Conservation (phyloP, 108 stramenopile genomes). For the Pseudonitzschia delicatissima region DNA sequence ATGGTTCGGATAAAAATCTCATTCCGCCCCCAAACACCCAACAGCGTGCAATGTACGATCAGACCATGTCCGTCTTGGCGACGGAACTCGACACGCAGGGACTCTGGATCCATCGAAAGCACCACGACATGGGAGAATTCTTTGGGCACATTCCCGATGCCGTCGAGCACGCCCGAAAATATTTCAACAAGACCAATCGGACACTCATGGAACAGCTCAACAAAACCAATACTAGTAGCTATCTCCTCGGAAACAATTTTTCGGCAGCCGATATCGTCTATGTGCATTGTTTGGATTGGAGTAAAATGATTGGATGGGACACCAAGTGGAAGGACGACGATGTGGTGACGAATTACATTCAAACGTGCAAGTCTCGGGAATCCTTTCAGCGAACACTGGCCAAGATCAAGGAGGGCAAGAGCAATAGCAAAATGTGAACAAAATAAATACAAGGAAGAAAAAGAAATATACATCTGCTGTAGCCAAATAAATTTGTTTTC, state of each 20-base stretch:
- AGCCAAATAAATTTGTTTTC: too few species aligned
- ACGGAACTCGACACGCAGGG: slow-evolving; percentile 76
- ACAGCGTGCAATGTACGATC: slow-evolving; percentile 67
- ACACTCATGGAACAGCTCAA: slow-evolving; percentile 34
- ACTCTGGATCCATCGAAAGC: slow-evolving; percentile 79
- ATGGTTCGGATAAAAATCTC: slow-evolving; percentile 14
- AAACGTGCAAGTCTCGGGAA: slow-evolving; percentile 40
- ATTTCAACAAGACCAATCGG: slow-evolving; percentile 48
- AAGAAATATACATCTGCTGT: too few species aligned
- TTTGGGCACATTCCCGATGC: slow-evolving; percentile 58
- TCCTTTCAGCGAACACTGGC: slow-evolving; percentile 36
- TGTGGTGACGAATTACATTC: slow-evolving; percentile 27
- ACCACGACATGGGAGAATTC: slow-evolving; percentile 43
- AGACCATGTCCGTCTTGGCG: slow-evolving; percentile 45
- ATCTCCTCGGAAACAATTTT: slow-evolving; percentile 53
- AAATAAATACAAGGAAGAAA: too few species aligned
- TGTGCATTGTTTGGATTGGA: slow-evolving; percentile 73
- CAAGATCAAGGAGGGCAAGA: too few species aligned
- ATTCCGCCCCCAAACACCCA: slow-evolving; percentile 63
- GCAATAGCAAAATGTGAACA: too few species aligned
- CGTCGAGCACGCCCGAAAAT: slow-evolving; percentile 57
- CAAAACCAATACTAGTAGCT: background rate
- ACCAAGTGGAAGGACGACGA: slow-evolving; percentile 27
- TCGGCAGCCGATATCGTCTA: slow-evolving; percentile 74
- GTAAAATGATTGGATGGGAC: slow-evolving; percentile 63